Percentiles rank a stretch among this genome's conserved stretches.
phyloP scores from a whole-genome alignment of 305 asterid species.

The Fraxinus paxiana region DNA sequence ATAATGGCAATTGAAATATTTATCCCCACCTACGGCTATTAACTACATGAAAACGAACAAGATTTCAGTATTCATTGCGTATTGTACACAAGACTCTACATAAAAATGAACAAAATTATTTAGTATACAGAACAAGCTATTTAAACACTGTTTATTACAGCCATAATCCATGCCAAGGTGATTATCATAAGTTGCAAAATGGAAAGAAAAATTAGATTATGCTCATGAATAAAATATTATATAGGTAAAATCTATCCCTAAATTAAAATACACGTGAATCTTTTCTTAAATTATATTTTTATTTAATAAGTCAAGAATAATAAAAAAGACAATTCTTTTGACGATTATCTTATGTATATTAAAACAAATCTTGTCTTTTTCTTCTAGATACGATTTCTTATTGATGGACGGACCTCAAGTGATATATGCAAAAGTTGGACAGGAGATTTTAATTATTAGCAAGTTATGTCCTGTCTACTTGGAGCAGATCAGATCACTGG shows the following conservation, averaged over 20 bases:
- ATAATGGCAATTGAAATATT: neutral
- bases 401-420: neutral
- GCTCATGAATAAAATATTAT: neutral
- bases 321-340: neutral
- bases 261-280: neutral
- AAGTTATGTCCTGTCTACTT: neutral
- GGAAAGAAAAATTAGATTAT: neutral
- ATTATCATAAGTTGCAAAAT: neutral
- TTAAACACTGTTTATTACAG: too few species aligned
- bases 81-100: too few species aligned
- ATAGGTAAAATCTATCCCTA: neutral
- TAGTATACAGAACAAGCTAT: neutral
- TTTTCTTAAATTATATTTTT: neutral
- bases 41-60: neutral
- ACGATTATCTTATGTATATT: neutral
- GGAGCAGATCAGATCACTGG: neutral
- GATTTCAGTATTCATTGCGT: neutral
- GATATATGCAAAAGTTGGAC: neutral
- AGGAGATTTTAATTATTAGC: too few species aligned
- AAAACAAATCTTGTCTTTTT: neutral
- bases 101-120: too few species aligned
- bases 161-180: neutral
- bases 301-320: neutral
- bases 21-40: neutral
- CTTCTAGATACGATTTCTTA: neutral